Evolutionary conservation across 208 protist genomes (phyloP).

Genomic region (Leishmania gerbilli): DNA sequence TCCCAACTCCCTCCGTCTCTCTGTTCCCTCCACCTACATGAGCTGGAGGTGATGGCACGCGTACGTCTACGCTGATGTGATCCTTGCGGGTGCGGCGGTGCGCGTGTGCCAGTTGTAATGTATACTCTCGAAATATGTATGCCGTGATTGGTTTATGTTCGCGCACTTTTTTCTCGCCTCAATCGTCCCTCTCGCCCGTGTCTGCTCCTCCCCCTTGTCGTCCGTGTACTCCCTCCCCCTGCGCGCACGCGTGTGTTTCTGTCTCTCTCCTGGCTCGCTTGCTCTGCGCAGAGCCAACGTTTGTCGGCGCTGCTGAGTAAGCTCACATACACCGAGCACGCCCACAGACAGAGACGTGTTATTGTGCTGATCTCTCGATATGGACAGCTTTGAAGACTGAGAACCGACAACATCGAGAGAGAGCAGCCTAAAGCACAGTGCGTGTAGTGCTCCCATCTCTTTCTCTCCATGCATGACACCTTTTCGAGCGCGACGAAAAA

Average conservation of each 20-base stretch:
- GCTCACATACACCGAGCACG: neutral
- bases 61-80: neutral
- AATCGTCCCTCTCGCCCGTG: neutral
- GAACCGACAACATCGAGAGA: neutral
- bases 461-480: neutral
- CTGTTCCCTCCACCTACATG: neutral
- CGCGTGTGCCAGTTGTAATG: neutral
- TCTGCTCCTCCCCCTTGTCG: neutral
- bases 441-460: neutral
- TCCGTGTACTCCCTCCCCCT: neutral
- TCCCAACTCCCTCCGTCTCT: neutral
- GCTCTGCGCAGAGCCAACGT: neutral
- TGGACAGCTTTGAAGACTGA: neutral
- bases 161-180: neutral
- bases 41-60: neutral
- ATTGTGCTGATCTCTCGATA: neutral
- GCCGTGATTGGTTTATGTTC: neutral
- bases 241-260: neutral
- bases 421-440: neutral
- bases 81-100: neutral
- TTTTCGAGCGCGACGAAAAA: neutral
- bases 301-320: neutral
- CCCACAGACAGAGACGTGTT: neutral
- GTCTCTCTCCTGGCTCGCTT: neutral
- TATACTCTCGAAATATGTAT: neutral